A percentile compares a stretch with the other conserved stretches of the same genome.
Conservation (phyloP, 805 yeast genomes). For the Candida coquimbonensis region DNA sequence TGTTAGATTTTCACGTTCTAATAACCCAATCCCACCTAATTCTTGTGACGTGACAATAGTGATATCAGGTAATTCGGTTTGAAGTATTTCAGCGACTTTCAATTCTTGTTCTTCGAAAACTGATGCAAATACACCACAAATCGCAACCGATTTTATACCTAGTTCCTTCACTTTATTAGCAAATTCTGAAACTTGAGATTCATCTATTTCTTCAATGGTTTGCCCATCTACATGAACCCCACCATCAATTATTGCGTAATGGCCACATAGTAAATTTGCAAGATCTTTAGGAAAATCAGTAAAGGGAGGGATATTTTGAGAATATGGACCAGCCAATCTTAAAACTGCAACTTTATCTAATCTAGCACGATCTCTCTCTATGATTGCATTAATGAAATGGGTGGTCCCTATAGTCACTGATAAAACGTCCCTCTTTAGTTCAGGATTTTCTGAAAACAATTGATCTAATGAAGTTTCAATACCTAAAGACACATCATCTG, state of each 20-base stretch:
- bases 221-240: conserved; percentile 37
- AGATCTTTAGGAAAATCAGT: conserved; percentile 37
- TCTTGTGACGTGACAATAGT: conserved; percentile 32
- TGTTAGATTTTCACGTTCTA: conserved; percentile 41
- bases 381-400: conserved; percentile 42
- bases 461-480: conserved; percentile 29
- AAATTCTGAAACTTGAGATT: conserved; percentile 22
- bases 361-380: conserved; percentile 36
- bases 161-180: conserved; percentile 24
- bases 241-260: conserved; percentile 30
- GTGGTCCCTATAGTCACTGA: conserved; percentile 44
- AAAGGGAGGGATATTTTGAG: conserved; percentile 31
- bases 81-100: conserved; percentile 26
- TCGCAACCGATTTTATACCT: conserved; percentile 31
- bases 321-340: conserved; percentile 37
- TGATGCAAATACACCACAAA: conserved; percentile 36
- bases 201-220: conserved; percentile 28
- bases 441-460: conserved; percentile 24
- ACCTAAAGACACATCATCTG: conserved; percentile 37
- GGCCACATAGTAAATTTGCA: conserved; percentile 27
- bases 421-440: conserved; percentile 23
- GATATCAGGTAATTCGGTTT: conserved; percentile 27
- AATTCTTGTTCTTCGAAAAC: conserved; percentile 31
- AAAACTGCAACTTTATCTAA: conserved; percentile 37
- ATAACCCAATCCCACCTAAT: conserved; percentile 36